Conservation (phyloP, 2,329 filamentous ascomycete species). For the Paraphaeosphaeria minitans region DNA sequence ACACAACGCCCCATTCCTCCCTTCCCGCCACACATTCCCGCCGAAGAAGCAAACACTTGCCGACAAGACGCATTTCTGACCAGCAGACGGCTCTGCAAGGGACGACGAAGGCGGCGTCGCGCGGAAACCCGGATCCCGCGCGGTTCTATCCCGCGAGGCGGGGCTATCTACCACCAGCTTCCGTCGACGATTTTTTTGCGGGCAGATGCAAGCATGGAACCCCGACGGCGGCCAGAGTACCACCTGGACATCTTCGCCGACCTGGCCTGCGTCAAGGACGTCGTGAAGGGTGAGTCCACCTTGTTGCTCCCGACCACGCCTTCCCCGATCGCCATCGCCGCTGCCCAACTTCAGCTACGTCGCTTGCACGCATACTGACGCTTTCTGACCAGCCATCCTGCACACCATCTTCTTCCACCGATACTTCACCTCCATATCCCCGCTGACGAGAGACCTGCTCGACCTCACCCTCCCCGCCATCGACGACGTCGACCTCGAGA, state of each 20-base stretch:
- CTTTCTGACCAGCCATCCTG: conserved; percentile 69
- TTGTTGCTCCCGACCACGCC: conserved; percentile 5
- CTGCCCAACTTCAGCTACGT: conserved; percentile 12
- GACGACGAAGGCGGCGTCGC: not conserved
- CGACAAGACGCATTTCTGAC: conserved; percentile 1
- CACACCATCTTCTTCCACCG: conserved; percentile 99
- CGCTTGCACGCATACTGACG: not conserved
- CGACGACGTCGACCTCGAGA: conserved; percentile 88
- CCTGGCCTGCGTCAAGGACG: conserved; percentile 84
- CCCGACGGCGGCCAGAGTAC: conserved; percentile 78
- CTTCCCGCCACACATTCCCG: not conserved
- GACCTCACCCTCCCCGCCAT: conserved; percentile 90
- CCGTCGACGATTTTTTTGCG: conserved; percentile 12
- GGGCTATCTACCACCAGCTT: conserved; percentile 6
- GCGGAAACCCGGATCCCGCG: conserved; percentile 9
- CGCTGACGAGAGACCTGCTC: conserved; percentile 84
- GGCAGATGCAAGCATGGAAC: conserved; percentile 60
- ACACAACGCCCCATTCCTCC: conserved; percentile 5
- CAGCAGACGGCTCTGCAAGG: not conserved
- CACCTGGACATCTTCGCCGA: conserved; percentile 94
- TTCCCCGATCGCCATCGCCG: conserved; percentile 16
- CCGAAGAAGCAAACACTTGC: not conserved
- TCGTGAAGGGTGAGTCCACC: conserved; percentile 75
- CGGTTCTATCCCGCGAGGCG: conserved; percentile 6
- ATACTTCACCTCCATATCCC: conserved; percentile 86